Percentiles rank a stretch among this genome's conserved stretches.
Conservation (phyloP, 257 asterid species). For the Datura wrightii region DNA sequence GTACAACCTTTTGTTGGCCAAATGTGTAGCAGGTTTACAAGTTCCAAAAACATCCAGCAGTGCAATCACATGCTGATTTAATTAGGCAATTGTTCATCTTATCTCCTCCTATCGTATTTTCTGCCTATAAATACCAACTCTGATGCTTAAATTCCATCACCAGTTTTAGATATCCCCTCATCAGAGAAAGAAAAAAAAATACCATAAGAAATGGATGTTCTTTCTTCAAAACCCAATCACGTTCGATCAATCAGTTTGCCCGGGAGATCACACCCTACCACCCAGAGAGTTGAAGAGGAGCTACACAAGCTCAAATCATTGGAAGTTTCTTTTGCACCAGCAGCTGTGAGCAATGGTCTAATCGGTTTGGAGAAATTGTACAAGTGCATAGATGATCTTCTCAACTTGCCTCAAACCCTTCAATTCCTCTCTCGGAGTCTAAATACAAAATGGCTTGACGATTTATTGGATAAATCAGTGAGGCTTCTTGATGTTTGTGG, state of each 20-base stretch:
- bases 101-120: not conserved
- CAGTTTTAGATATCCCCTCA: not conserved
- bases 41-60: conserved; percentile 20
- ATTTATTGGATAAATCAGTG: conserved; percentile 40
- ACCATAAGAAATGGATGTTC: not conserved
- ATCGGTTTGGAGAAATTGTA: not conserved
- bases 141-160: not conserved
- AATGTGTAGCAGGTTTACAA: conserved; percentile 19
- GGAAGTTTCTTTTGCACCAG: conserved; percentile 7
- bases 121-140: conserved; percentile 5
- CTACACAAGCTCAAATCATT: conserved; percentile 21
- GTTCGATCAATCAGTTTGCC: conserved; percentile 28
- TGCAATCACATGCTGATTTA: conserved; percentile 33
- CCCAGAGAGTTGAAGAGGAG: conserved; percentile 18
- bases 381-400: conserved; percentile 3
- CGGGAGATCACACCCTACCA: conserved; percentile 27
- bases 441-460: conserved; percentile 28
- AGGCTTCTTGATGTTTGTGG: conserved; percentile 44
- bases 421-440: conserved; percentile 19
- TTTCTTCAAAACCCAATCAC: conserved; percentile 29
- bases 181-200: not conserved
- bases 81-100: not conserved
- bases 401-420: conserved; percentile 25
- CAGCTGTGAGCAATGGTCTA: not conserved
- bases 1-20: conserved; percentile 24